Conservation (phyloP, 352 stramenopile species). For the Albugo laibachii region DNA sequence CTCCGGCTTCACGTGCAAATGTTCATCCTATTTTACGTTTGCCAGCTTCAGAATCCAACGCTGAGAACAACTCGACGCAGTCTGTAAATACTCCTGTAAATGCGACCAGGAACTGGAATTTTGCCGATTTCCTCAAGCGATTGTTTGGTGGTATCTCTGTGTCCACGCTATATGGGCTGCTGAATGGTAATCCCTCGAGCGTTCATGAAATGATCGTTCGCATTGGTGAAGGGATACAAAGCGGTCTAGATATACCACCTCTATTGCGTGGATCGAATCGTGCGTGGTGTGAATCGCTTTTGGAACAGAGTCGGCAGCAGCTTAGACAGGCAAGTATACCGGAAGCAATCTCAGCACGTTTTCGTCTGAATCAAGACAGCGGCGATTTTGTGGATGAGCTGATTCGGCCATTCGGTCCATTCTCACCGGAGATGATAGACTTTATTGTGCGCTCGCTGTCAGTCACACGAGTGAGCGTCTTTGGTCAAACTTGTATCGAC, state of each 20-base stretch:
- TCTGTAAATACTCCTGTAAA: conserved; percentile 15
- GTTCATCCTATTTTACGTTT: conserved; percentile 6
- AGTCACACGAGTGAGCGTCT: conserved; percentile 23
- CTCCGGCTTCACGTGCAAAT: neutral
- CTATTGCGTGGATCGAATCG: conserved; percentile 29
- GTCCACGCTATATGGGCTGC: conserved; percentile 26
- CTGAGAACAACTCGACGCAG: neutral
- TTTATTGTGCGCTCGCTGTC: conserved; percentile 35
- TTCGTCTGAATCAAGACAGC: conserved; percentile 12
- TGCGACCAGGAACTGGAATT: conserved; percentile 31
- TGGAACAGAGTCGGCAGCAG: conserved; percentile 24
- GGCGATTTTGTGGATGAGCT: conserved; percentile 22
- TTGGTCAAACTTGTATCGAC: conserved; percentile 19
- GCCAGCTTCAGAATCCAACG: neutral
- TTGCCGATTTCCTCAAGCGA: conserved; percentile 27
- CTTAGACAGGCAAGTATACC: conserved; percentile 17
- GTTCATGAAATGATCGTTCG: conserved; percentile 35
- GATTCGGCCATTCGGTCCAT: conserved; percentile 26
- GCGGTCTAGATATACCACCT: conserved; percentile 35
- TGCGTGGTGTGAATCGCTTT: conserved; percentile 25
- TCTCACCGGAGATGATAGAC: conserved; percentile 33
- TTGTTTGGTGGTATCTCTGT: conserved; percentile 23
- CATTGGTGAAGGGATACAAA: conserved; percentile 33
- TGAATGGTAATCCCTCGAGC: conserved; percentile 22
- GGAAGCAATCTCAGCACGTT: conserved; percentile 1